Conservation (phyloP, 75 land plant species). For the Pinus taeda region DNA sequence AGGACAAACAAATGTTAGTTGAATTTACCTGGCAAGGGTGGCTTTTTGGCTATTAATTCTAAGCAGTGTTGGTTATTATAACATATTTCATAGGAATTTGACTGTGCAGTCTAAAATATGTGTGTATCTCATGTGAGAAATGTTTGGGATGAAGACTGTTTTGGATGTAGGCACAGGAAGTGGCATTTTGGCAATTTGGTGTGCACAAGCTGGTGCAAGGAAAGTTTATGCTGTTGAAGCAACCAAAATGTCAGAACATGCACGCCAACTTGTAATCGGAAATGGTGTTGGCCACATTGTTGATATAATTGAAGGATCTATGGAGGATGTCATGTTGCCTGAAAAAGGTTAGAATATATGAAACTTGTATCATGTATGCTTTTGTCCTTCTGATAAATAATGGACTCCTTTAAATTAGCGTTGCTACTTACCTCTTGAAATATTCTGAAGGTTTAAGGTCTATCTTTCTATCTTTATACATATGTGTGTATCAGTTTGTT, state of each 20-base stretch:
- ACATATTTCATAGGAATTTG: neutral
- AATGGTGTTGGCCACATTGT: slow-evolving; percentile 71
- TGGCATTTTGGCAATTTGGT: slow-evolving; percentile 99
- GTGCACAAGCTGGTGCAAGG: slow-evolving; percentile 95
- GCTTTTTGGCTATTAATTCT: neutral
- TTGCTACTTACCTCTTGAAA: neutral
- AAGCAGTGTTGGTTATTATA: neutral
- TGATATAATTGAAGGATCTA: slow-evolving; percentile 92
- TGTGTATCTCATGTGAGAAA: neutral
- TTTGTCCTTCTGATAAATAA: neutral
- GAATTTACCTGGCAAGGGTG: slow-evolving; percentile 1
- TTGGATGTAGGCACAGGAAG: slow-evolving; percentile 99
- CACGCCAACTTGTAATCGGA: slow-evolving; percentile 67
- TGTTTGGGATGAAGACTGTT: slow-evolving; percentile 57
- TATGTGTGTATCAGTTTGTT: neutral
- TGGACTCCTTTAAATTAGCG: neutral
- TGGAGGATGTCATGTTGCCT: slow-evolving; percentile 84
- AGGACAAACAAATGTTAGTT: no score
- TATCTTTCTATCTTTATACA: neutral
- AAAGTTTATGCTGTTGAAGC: slow-evolving; percentile 99
- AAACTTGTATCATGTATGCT: neutral
- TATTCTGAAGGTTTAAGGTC: neutral
- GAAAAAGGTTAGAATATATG: slow-evolving; percentile 71
- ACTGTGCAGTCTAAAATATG: neutral
- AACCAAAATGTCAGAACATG: slow-evolving; percentile 94